Conservation (phyloP, 345 rosid species). For the Populus simonii region DNA sequence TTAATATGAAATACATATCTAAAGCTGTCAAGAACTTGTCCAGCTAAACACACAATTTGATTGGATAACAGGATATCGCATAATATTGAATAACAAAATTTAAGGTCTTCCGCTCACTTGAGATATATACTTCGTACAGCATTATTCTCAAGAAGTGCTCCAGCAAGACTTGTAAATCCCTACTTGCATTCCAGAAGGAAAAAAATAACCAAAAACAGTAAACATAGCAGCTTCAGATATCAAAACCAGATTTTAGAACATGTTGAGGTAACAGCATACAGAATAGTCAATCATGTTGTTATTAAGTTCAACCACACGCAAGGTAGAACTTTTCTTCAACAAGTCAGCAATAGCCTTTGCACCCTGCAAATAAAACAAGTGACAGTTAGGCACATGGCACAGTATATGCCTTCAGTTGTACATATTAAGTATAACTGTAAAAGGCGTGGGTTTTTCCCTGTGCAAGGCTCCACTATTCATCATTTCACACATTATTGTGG, state of each 20-base stretch:
- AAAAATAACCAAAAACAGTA: conserved; percentile 18
- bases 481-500: too few species aligned
- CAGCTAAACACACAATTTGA: not conserved
- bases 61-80: not conserved
- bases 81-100: not conserved
- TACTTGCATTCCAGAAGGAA: conserved; percentile 48
- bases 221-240: conserved; percentile 20
- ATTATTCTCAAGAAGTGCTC: conserved; percentile 70
- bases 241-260: conserved; percentile 9
- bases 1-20: conserved; percentile 12
- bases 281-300: conserved; percentile 97
- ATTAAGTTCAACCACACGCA: conserved; percentile 82
- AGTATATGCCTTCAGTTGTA: conserved; percentile 9
- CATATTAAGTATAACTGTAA: not conserved
- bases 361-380: conserved; percentile 54
- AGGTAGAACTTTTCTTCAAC: conserved; percentile 69
- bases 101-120: conserved; percentile 53
- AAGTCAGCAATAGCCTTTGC: conserved; percentile 86
- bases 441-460: too few species aligned
- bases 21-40: conserved; percentile 15
- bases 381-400: conserved; percentile 12
- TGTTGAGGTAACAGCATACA: conserved; percentile 45
- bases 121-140: conserved; percentile 67
- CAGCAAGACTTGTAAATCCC: conserved; percentile 97
- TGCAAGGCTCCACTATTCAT: too few species aligned